These are phyloP conservation scores for Fraxinus albicans DNA, from an alignment of 305 asterid genomes.

Conservation along the genomic window DNA sequence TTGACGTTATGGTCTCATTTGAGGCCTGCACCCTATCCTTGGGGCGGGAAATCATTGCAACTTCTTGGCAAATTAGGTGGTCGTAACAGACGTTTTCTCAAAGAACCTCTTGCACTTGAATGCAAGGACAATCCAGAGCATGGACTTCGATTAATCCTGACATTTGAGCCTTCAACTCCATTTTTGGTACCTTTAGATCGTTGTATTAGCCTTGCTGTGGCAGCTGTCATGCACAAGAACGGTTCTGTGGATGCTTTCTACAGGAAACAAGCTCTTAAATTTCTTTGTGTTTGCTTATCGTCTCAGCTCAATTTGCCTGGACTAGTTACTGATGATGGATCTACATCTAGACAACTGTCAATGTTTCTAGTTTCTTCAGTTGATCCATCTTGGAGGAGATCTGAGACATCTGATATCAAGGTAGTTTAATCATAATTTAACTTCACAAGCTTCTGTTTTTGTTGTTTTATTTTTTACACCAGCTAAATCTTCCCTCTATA, in stretches of 20 bases:
- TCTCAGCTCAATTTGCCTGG: slow-evolving; percentile 99
- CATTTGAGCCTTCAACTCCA: slow-evolving; percentile 97
- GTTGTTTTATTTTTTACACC: slow-evolving; percentile 4
- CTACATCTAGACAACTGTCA: slow-evolving; percentile 68
- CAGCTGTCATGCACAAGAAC: slow-evolving; percentile 87
- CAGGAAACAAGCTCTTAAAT: slow-evolving; percentile 86
- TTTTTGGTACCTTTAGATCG: slow-evolving; percentile 98
- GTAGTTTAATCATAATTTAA: slow-evolving; percentile 35
- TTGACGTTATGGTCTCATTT: slow-evolving; percentile 98
- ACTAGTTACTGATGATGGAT: slow-evolving; percentile 71
- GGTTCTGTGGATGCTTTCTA: slow-evolving; percentile 72
- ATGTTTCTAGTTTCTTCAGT: slow-evolving; percentile 74
- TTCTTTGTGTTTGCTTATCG: slow-evolving; percentile 92
- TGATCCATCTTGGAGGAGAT: slow-evolving; percentile 88
- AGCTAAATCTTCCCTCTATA: neutral
- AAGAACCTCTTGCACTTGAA: slow-evolving; percentile 96
- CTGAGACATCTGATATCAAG: slow-evolving; percentile 88
- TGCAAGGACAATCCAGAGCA: slow-evolving; percentile 99
- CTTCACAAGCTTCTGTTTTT: slow-evolving; percentile 3
- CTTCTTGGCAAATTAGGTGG: slow-evolving; percentile 99
- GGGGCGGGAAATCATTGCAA: slow-evolving; percentile 95
- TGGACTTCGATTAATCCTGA: slow-evolving; percentile 92
- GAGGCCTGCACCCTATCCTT: slow-evolving; percentile 93
- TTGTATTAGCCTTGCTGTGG: slow-evolving; percentile 94
- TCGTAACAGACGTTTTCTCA: slow-evolving; percentile 96